phyloP scores from a whole-genome alignment of 495 filamentous ascomycete species.

The Aspergillus funiculosus region DNA sequence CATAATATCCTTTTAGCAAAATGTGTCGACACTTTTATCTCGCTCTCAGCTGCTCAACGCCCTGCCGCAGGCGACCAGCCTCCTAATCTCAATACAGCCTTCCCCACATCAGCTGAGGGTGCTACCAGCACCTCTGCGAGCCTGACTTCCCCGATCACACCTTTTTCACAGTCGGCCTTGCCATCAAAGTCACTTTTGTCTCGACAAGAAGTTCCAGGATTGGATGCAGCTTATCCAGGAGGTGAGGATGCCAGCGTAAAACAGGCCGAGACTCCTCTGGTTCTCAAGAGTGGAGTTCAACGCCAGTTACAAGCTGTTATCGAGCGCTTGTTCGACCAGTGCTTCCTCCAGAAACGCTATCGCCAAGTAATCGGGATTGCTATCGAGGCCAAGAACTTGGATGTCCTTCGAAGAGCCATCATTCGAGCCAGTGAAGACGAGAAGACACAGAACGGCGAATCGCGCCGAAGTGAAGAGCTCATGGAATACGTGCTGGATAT shows the following conservation, averaged over 20 bases:
- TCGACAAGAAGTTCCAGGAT: conserved; percentile 60
- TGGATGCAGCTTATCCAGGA: conserved; percentile 50
- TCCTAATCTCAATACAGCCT: conserved; percentile 68
- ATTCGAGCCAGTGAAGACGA: conserved; percentile 73
- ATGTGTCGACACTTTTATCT: conserved; percentile 97
- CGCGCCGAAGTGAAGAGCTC: conserved; percentile 74
- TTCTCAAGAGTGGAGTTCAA: conserved; percentile 54
- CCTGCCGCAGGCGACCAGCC: conserved; percentile 51
- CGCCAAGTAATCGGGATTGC: conserved; percentile 98
- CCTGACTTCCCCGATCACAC: conserved; percentile 80
- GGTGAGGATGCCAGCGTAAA: conserved; percentile 49
- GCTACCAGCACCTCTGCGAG: conserved; percentile 61
- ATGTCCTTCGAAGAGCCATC: conserved; percentile 83
- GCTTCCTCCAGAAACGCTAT: conserved; percentile 80
- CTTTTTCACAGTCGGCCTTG: conserved; percentile 84
- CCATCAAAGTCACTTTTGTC: conserved; percentile 92
- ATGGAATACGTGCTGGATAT: conserved; percentile 96
- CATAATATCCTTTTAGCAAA: conserved; percentile 51
- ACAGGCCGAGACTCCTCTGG: conserved; percentile 49
- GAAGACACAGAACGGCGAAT: conserved; percentile 56
- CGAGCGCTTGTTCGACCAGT: conserved; percentile 84
- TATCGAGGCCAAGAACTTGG: conserved; percentile 88
- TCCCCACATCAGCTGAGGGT: conserved; percentile 55
- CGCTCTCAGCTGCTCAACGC: conserved; percentile 67
- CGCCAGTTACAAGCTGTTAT: conserved; percentile 74